Percentiles rank a stretch among this genome's conserved stretches.
phyloP scores from a whole-genome alignment of 805 yeast genomes.

The Teunomyces cretensis region DNA sequence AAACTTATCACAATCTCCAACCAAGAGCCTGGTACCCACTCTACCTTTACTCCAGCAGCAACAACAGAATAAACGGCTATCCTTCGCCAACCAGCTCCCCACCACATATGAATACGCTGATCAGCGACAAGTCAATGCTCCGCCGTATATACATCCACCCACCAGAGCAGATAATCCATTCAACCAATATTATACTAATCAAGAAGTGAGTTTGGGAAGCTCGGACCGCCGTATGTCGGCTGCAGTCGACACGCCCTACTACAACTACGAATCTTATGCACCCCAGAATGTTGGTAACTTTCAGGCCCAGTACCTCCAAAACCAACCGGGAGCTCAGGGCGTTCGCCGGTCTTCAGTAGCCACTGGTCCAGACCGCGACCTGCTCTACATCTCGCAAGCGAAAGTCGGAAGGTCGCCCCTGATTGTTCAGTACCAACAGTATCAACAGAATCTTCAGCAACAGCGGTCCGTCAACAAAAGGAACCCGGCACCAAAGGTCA shows the following conservation, averaged over 20 bases:
- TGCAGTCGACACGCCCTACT: constrained; percentile 31
- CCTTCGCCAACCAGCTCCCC: constrained; percentile 48
- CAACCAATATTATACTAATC: constrained; percentile 40
- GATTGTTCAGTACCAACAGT: constrained; percentile 35
- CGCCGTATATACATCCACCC: constrained; percentile 41
- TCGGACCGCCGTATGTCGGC: constrained; percentile 39
- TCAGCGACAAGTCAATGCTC: constrained; percentile 16
- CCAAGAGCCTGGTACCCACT: constrained; percentile 20
- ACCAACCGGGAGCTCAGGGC: constrained; percentile 5
- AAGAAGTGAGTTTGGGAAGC: constrained; percentile 31
- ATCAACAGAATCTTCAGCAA: constrained; percentile 27
- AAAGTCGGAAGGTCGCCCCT: constrained; percentile 26
- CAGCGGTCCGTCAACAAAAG: constrained; percentile 9
- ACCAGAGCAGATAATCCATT: constrained; percentile 47
- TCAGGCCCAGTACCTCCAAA: constrained; percentile 11
- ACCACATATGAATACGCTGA: constrained; percentile 49
- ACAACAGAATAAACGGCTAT: constrained; percentile 25
- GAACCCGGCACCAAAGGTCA: constrained; percentile 48
- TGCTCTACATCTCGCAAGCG: constrained; percentile 13
- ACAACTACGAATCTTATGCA: constrained; percentile 14
- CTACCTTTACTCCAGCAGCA: constrained; percentile 24
- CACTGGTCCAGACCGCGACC: constrained; percentile 7
- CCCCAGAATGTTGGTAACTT: constrained; percentile 4
- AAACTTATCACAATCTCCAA: constrained; percentile 24
- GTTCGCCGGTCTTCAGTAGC: constrained; percentile 10